Base-by-base conservation (phyloP, 2,329 filamentous ascomycete genomes). In the Akanthomyces dipterigenus region DNA sequence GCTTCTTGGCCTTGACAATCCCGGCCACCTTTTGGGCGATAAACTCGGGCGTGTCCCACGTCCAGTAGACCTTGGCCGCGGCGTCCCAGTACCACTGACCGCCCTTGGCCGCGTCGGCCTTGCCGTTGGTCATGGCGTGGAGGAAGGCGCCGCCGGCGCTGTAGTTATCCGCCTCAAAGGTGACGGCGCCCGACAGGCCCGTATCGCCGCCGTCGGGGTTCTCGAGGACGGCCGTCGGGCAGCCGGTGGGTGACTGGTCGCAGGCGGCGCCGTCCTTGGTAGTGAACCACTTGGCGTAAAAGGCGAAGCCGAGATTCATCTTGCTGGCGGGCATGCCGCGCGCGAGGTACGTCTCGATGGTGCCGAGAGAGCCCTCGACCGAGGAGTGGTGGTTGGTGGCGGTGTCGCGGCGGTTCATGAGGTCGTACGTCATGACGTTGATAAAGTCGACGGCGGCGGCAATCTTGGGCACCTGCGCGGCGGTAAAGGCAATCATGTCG, bases 371-470 rank as follows among this genome's bases (percentile, higher is more conserved):
- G 14, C 77, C 78, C 55, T 76, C 67, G 26, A 89, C 74, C 6
- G 85, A 84, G 11, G 80, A 82, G 67, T 90, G 87, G 69, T 90
- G 88, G 31, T 78, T 80, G 2, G 88, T 90, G 22, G 78, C 71
- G 55, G 76, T 82, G 70, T 90, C 85, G n/a, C 88, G 82, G 12
- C 88, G 85, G 73, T 89, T 90, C 81, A 88, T 87, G 53, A 91
- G 70, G 68, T 91, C 88, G 70, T 90, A 90, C 9, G 82, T 80
- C 87, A 90, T 90, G 64, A 90, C 74, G 54, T 90, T 90, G 68
- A 90, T 77, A 67, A 85, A 87, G 69, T 90, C 86, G 20, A 89
- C 80, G 1, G 78, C 76, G 14, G 75, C 69, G 75, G 82, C 83
- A 65, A 90, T 88, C 61, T 77, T 73, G 1, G 84, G 84, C 0